Conservation (phyloP, 192 early-diverging fungal genomes). For the Chytriomyces confervae region DNA sequence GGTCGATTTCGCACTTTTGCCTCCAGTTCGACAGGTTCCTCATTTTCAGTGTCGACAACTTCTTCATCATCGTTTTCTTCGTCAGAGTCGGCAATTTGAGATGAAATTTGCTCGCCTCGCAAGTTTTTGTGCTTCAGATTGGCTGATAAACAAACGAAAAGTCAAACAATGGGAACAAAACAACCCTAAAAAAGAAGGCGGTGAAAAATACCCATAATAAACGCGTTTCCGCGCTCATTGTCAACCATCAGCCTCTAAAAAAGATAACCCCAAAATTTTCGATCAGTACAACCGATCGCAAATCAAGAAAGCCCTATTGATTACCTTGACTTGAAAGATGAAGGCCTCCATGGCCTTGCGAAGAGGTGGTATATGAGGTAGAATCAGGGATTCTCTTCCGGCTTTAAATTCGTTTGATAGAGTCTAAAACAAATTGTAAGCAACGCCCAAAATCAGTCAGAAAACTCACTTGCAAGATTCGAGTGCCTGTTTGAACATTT, state of each 20-base stretch:
- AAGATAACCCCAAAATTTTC: background rate
- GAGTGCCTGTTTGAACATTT: constrained; percentile 26
- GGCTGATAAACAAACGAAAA: background rate
- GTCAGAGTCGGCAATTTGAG: constrained; percentile 33
- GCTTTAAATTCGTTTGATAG: constrained; percentile 30
- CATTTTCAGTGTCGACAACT: background rate
- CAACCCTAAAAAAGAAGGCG: background rate
- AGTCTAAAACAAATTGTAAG: background rate
- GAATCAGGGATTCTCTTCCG: constrained; percentile 1
- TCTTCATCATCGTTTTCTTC: background rate
- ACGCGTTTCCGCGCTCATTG: constrained; percentile 25
- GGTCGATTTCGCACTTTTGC: background rate
- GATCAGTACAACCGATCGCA: background rate
- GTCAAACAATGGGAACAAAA: background rate
- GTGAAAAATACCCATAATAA: constrained; percentile 22
- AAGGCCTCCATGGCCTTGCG: constrained; percentile 32
- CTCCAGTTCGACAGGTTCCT: background rate
- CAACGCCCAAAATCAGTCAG: background rate
- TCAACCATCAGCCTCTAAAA: constrained; percentile 31
- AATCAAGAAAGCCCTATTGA: background rate
- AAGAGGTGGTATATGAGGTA: constrained; percentile 28
- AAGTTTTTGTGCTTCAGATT: constrained; percentile 34
- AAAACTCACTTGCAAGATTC: constrained; percentile 27
- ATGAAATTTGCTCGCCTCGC: constrained; percentile 27
- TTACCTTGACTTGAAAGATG: constrained; percentile 36